Conservation (phyloP, 495 filamentous ascomycete species). For the Tuber borchii region DNA sequence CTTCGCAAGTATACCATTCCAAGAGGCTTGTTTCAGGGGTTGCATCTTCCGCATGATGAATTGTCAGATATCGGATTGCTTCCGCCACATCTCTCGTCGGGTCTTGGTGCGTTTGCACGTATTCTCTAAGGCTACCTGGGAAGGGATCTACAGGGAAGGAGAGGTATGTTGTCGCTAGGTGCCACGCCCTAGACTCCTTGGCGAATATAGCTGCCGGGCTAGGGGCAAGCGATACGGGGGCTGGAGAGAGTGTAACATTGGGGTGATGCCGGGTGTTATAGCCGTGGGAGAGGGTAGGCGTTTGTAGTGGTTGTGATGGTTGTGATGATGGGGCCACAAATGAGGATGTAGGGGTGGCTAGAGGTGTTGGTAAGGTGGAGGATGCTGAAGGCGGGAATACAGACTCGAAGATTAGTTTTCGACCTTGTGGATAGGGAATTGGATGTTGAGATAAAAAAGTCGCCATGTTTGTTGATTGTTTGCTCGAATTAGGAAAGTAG, state of each 20-base stretch:
- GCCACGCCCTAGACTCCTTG: slow-evolving; percentile 34
- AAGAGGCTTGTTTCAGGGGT: slow-evolving; percentile 31
- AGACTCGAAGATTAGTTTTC: slow-evolving; percentile 36
- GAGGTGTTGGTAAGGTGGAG: slow-evolving; percentile 25
- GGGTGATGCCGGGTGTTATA: slow-evolving; percentile 41
- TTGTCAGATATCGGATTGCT: slow-evolving; percentile 31
- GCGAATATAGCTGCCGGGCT: slow-evolving; percentile 34
- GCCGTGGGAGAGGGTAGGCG: slow-evolving; percentile 35
- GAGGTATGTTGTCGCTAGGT: slow-evolving; percentile 34
- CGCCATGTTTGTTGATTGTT: slow-evolving; percentile 15
- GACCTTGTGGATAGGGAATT: slow-evolving; percentile 17
- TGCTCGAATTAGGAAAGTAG: neutral
- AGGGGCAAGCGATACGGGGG: slow-evolving; percentile 30
- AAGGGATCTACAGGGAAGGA: slow-evolving; percentile 30
- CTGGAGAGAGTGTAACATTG: slow-evolving; percentile 21
- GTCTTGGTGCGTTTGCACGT: slow-evolving; percentile 23
- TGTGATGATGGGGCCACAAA: slow-evolving; percentile 13
- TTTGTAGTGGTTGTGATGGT: slow-evolving; percentile 22
- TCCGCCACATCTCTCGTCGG: slow-evolving; percentile 33
- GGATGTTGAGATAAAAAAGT: slow-evolving; percentile 19
- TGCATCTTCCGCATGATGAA: slow-evolving; percentile 31
- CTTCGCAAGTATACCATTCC: slow-evolving; percentile 42
- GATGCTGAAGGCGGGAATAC: slow-evolving; percentile 38
- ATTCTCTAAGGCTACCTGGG: slow-evolving; percentile 24
- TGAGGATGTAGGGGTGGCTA: slow-evolving; percentile 25